Percentiles rank a stretch among this genome's conserved stretches.
These are phyloP conservation scores for Trametes cinnabarina DNA, from an alignment of 768 basidiomycete species.

Conservation along the genomic window DNA sequence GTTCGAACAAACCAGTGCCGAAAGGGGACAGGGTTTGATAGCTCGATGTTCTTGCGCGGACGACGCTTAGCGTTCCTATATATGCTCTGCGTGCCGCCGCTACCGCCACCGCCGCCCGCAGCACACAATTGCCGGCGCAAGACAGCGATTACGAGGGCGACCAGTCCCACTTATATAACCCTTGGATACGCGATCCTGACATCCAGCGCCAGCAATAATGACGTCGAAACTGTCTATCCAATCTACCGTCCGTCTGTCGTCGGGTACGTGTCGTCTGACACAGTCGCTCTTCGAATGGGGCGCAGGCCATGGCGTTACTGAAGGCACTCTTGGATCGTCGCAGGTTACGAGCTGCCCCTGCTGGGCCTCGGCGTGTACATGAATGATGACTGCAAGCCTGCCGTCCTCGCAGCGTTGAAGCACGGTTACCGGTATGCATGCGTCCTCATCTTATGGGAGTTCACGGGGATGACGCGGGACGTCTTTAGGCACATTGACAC, in stretches of 20 bases:
- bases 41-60: not conserved
- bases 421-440: slow-evolving; percentile 55
- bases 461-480: not conserved
- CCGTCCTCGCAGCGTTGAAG: slow-evolving; percentile 59
- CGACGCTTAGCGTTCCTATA: not conserved
- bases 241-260: not conserved
- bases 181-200: too few relatives aligned
- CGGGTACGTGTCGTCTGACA: not conserved
- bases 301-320: too few relatives aligned
- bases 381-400: slow-evolving; percentile 53
- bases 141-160: too few relatives aligned
- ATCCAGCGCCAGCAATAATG: not conserved
- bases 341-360: slow-evolving; percentile 48
- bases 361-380: slow-evolving; percentile 72
- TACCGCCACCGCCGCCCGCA: too few relatives aligned
- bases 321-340: too few relatives aligned
- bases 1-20: too few relatives aligned
- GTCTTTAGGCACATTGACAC: slow-evolving; percentile 66
- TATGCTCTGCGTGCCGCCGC: not conserved
- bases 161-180: too few relatives aligned
- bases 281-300: too few relatives aligned
- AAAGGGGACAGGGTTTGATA: not conserved
- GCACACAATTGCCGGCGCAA: too few relatives aligned
- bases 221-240: not conserved
- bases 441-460: not conserved